These are phyloP conservation scores for Chloris gayana DNA, from an alignment of 176 grass and related monocot species.

Conservation along the genomic window DNA sequence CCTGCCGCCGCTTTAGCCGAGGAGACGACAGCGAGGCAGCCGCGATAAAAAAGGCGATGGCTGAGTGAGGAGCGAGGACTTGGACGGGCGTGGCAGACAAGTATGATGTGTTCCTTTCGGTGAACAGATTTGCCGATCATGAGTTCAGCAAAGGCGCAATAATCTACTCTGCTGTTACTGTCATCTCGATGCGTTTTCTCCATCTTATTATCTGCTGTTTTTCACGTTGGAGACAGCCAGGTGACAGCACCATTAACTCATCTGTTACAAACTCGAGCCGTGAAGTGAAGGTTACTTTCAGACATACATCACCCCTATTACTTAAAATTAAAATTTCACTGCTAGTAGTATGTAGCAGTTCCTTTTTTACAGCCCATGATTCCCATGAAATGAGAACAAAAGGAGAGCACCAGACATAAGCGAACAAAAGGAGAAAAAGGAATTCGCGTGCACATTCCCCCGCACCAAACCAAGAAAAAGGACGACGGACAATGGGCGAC, in stretches of 20 bases:
- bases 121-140: conserved; percentile 39
- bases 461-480: conserved; percentile 1
- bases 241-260: background rate
- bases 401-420: conserved; percentile 1
- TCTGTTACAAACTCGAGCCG: background rate
- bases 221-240: background rate
- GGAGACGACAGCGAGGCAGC: background rate
- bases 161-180: background rate
- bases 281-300: background rate
- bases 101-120: conserved; percentile 33
- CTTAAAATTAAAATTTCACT: background rate
- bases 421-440: conserved; percentile 16
- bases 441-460: conserved; percentile 16
- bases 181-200: background rate
- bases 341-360: too few relatives aligned
- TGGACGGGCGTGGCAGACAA: conserved; percentile 51
- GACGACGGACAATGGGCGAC: background rate
- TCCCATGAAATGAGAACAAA: background rate
- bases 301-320: background rate
- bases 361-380: background rate
- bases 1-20: conserved; percentile 10
- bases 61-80: background rate
- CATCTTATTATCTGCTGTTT: background rate
- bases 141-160: background rate
- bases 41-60: background rate